A percentile compares a stretch with the other conserved stretches of the same genome.
These are phyloP conservation scores for Hyparrhenia diplandra DNA, from an alignment of 176 grass and related monocot species.

Conservation along the genomic window DNA sequence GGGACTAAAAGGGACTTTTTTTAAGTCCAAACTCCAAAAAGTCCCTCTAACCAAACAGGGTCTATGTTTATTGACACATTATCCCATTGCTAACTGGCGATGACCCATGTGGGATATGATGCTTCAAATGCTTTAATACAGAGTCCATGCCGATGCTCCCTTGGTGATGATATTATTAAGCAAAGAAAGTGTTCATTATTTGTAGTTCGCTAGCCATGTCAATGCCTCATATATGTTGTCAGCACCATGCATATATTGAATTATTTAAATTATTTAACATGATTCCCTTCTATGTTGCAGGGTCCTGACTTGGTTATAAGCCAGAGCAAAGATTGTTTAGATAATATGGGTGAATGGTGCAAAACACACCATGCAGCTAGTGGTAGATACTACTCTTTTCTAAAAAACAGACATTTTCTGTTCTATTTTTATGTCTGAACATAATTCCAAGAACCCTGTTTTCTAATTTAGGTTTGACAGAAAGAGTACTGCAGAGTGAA, in stretches of 20 bases:
- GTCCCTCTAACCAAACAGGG: too few species aligned
- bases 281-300: constrained; percentile 37
- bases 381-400: constrained; percentile 41
- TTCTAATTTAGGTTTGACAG: constrained; percentile 62
- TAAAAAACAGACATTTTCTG: neutral
- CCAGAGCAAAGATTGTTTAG: constrained; percentile 72
- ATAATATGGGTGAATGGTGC: constrained; percentile 89
- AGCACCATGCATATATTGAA: constrained; percentile 18
- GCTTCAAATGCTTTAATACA: neutral
- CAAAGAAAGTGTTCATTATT: neutral
- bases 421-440: neutral
- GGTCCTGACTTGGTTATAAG: constrained; percentile 84
- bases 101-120: neutral
- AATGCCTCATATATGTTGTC: neutral
- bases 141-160: neutral
- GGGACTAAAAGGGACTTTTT: too few species aligned
- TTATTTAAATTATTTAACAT: constrained; percentile 20
- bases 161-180: neutral
- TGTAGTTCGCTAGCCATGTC: neutral
- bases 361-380: constrained; percentile 69
- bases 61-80: neutral
- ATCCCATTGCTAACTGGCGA: neutral
- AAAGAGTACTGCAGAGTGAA: constrained; percentile 57
- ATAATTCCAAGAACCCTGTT: neutral
- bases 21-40: too few species aligned